Evolutionary conservation across 1,139 yeast species (phyloP).

Genomic region (Ogataea hybrid): DNA sequence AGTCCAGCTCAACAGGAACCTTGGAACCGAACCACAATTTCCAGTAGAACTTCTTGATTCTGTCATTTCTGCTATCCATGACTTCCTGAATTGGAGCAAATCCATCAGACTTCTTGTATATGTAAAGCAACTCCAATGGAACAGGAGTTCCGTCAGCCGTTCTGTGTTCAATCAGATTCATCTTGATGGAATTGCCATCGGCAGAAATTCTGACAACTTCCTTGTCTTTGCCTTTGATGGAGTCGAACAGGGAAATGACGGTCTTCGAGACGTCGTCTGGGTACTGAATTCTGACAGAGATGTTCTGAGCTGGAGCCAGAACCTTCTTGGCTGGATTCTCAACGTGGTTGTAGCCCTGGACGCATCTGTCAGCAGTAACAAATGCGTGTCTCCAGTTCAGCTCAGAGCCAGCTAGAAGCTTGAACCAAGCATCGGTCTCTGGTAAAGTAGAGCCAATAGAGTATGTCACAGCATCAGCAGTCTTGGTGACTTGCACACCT

Average conservation of each 20-base stretch:
- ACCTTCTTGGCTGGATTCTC: conserved; percentile 78
- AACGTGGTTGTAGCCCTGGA: conserved; percentile 80
- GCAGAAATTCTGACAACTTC: conserved; percentile 65
- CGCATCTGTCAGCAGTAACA: conserved; percentile 72
- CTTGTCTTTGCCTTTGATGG: conserved; percentile 66
- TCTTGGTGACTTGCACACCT: conserved; percentile 40
- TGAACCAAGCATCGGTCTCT: conserved; percentile 65
- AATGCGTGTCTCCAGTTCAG: conserved; percentile 93
- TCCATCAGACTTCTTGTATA: conserved; percentile 80
- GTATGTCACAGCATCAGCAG: conserved; percentile 37
- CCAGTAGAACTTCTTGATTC: conserved; percentile 98
- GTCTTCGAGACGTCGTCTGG: conserved; percentile 53
- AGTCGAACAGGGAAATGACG: conserved; percentile 63
- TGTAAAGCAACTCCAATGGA: conserved; percentile 73
- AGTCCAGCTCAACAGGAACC: conserved; percentile 53
- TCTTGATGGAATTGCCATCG: conserved; percentile 51
- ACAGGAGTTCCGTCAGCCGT: conserved; percentile 75
- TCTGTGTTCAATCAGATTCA: conserved; percentile 84
- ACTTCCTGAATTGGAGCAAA: conserved; percentile 93
- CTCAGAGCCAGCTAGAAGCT: conserved; percentile 72
- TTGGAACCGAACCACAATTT: conserved; percentile 86
- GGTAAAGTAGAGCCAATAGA: conserved; percentile 48
- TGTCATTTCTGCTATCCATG: conserved; percentile 84
- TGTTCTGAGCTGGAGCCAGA: conserved; percentile 68
- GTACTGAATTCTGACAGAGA: conserved; percentile 62